These are phyloP conservation scores for Dactylellina parvicollis DNA, from an alignment of 2,329 filamentous ascomycete genomes.

Conservation along the genomic window DNA sequence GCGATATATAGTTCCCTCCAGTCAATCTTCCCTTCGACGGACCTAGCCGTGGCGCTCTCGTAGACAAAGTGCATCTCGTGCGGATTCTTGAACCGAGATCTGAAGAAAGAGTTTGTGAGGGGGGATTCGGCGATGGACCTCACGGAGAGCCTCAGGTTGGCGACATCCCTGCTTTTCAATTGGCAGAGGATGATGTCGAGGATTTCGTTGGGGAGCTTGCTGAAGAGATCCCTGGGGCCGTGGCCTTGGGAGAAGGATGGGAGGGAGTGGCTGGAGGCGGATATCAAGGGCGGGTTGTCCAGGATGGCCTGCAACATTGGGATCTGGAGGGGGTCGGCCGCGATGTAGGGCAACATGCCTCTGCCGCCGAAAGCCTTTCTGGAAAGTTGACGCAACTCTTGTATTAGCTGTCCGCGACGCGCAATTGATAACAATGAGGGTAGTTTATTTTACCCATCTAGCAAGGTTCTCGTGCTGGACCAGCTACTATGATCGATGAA, in stretches of 20 bases:
- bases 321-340: conserved; percentile 36
- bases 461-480: conserved; percentile 42
- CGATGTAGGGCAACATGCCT: conserved; percentile 49
- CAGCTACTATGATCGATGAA: conserved; percentile 49
- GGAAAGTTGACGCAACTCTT: background rate
- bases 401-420: background rate
- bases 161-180: conserved; percentile 40
- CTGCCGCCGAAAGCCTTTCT: conserved; percentile 47
- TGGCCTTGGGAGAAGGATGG: conserved; percentile 31
- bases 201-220: conserved; percentile 50
- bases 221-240: conserved; percentile 41
- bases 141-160: conserved; percentile 39
- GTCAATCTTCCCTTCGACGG: conserved; percentile 44
- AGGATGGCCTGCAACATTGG: conserved; percentile 40
- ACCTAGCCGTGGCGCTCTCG: conserved; percentile 38
- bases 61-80: conserved; percentile 53
- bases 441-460: conserved; percentile 31
- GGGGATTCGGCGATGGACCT: conserved; percentile 50
- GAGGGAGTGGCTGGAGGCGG: conserved; percentile 19
- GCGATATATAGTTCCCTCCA: conserved; percentile 43
- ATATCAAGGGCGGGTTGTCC: conserved; percentile 44
- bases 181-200: conserved; percentile 51
- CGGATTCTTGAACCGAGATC: conserved; percentile 50
- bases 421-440: background rate
- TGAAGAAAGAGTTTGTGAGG: conserved; percentile 51